Conservation (phyloP, 345 rosid species). For the Kandelia obovata region DNA sequence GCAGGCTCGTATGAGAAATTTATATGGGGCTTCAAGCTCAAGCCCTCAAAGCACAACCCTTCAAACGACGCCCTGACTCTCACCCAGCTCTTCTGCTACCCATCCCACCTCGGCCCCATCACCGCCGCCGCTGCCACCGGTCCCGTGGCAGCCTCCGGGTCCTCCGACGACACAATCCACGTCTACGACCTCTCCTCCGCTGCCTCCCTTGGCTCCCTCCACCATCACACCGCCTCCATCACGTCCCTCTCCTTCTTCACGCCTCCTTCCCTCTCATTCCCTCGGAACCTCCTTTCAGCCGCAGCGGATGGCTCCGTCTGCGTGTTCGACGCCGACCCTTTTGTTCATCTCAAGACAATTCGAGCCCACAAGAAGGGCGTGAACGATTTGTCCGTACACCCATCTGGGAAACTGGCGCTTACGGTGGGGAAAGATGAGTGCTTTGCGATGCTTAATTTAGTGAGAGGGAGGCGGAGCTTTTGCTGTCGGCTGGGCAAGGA, state of each 20-base stretch:
- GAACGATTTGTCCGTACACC: constrained; percentile 71
- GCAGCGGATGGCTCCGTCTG: constrained; percentile 81
- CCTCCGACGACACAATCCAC: constrained; percentile 76
- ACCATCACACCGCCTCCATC: constrained; percentile 57
- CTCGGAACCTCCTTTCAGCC: constrained; percentile 83
- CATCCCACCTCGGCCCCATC: constrained; percentile 77
- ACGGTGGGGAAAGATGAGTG: constrained; percentile 79
- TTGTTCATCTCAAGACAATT: constrained; percentile 67
- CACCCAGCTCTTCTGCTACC: constrained; percentile 78
- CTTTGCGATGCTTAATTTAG: constrained; percentile 79
- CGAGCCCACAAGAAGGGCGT: constrained; percentile 62
- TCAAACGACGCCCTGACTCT: constrained; percentile 43
- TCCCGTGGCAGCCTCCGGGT: constrained; percentile 79
- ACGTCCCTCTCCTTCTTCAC: constrained; percentile 78
- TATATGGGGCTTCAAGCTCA: constrained; percentile 86
- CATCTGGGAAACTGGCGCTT: constrained; percentile 78
- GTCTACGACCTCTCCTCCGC: constrained; percentile 80
- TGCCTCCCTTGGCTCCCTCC: constrained; percentile 77
- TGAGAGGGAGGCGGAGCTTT: constrained; percentile 83
- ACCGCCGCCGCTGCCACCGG: constrained; percentile 74
- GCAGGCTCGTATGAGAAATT: constrained; percentile 92
- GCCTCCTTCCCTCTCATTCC: constrained; percentile 66
- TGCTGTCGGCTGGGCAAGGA: constrained; percentile 68
- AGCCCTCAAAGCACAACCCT: constrained; percentile 39
- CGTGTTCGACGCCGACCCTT: constrained; percentile 81